Conservation (phyloP, 306 rosid species). For the Cucurbita ficifolia region DNA sequence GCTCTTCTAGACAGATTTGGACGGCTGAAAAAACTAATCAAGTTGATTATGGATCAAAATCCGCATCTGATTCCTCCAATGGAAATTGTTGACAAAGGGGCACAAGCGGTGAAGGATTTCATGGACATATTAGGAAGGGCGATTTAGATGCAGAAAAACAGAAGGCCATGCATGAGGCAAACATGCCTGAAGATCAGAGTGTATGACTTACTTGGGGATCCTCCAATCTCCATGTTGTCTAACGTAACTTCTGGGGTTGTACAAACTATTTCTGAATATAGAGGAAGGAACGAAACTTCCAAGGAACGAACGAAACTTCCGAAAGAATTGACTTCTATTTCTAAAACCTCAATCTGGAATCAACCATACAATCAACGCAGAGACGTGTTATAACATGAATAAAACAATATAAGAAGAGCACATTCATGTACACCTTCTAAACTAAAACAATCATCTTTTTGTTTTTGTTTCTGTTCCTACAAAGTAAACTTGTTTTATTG, state of each 20-base stretch:
- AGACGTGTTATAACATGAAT: not conserved
- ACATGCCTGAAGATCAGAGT: constrained; percentile 23
- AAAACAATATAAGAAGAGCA: not conserved
- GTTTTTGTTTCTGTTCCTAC: not conserved
- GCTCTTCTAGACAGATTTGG: constrained; percentile 77
- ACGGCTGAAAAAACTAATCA: constrained; percentile 54
- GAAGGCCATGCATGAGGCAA: constrained; percentile 29
- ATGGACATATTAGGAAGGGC: constrained; percentile 82
- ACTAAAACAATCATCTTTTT: not conserved
- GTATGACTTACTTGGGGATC: constrained; percentile 77
- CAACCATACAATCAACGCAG: not conserved
- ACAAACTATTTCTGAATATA: constrained; percentile 16
- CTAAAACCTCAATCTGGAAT: not conserved
- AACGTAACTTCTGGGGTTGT: constrained; percentile 22
- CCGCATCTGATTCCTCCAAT: constrained; percentile 64
- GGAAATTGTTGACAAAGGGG: constrained; percentile 46
- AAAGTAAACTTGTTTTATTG: not conserved
- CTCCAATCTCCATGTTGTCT: constrained; percentile 66
- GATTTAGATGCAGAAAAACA: constrained; percentile 58
- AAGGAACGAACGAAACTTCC: constrained; percentile 24
- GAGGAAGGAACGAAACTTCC: constrained; percentile 17
- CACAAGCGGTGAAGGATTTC: constrained; percentile 48
- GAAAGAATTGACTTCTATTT: constrained; percentile 10
- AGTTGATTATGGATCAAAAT: constrained; percentile 74
- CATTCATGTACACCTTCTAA: not conserved